These are phyloP conservation scores for Aspergillus coremiiformis DNA, from an alignment of 495 filamentous ascomycete species.

Conservation along the genomic window DNA sequence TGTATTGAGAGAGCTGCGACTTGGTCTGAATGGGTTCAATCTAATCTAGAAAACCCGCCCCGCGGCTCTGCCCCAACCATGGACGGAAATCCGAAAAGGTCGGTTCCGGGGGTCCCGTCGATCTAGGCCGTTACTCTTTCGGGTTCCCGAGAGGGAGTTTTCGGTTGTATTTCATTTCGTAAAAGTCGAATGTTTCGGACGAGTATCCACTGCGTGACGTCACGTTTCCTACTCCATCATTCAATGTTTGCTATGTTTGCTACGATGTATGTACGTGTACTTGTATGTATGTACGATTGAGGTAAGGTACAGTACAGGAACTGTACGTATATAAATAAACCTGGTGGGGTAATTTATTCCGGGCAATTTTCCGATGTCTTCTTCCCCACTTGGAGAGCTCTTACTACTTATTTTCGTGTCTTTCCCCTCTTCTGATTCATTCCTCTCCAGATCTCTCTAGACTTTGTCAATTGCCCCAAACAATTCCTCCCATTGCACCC, in stretches of 20 bases:
- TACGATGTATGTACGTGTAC: not conserved
- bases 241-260: not conserved
- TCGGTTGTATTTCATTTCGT: not conserved
- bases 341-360: conserved; percentile 3
- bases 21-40: too few species aligned
- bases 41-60: too few species aligned
- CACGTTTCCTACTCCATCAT: not conserved
- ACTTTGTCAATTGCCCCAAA: not conserved
- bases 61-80: too few species aligned
- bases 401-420: not conserved
- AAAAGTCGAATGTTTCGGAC: not conserved
- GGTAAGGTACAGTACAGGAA: not conserved
- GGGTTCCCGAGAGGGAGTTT: not conserved
- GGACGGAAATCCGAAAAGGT: too few species aligned
- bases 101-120: too few species aligned
- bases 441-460: not conserved
- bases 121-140: conserved; percentile 1
- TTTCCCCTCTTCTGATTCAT: conserved; percentile 1
- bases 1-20: too few species aligned
- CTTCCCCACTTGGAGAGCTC: conserved; percentile 3
- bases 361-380: not conserved
- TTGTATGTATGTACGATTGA: not conserved
- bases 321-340: not conserved
- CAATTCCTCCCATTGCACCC: not conserved
- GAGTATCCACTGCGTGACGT: not conserved